phyloP scores from a whole-genome alignment of 2,329 filamentous ascomycete genomes.

The Dothideomycetidae sp. region DNA sequence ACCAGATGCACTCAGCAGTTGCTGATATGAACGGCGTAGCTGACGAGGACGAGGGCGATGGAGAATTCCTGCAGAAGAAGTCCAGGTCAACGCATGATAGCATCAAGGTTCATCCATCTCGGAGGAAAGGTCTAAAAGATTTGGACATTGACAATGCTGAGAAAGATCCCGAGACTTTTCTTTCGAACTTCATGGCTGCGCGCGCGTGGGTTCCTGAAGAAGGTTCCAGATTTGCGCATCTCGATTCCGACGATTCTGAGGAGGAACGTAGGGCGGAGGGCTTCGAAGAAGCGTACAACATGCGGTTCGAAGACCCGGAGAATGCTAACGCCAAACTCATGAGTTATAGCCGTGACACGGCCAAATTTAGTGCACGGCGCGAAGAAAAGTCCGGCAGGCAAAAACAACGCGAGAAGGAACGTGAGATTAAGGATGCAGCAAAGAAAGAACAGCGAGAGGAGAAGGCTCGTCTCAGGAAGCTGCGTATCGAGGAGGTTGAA shows the following conservation, averaged over 20 bases:
- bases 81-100: slow-evolving; percentile 27
- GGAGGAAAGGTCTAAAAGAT: slow-evolving; percentile 30
- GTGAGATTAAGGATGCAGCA: slow-evolving; percentile 62
- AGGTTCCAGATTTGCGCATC: slow-evolving; percentile 55
- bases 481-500: slow-evolving; percentile 85
- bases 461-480: slow-evolving; percentile 65
- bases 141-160: slow-evolving; percentile 62
- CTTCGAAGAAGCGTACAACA: slow-evolving; percentile 86
- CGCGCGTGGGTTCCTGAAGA: slow-evolving; percentile 72
- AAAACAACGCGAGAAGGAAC: slow-evolving; percentile 64
- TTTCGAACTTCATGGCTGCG: slow-evolving; percentile 91
- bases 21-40: slow-evolving; percentile 22
- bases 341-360: slow-evolving; percentile 78
- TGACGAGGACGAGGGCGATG: slow-evolving; percentile 38
- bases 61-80: slow-evolving; percentile 64
- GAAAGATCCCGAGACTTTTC: slow-evolving; percentile 76
- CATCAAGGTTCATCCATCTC: slow-evolving; percentile 1
- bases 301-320: slow-evolving; percentile 84
- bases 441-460: slow-evolving; percentile 65
- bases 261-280: slow-evolving; percentile 63
- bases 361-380: slow-evolving; percentile 69
- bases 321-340: slow-evolving; percentile 78
- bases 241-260: slow-evolving; percentile 83
- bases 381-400: slow-evolving; percentile 72
- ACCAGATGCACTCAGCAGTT: slow-evolving; percentile 59